Base-by-base conservation (phyloP, 805 yeast species). In the Saccharomyces paradoxus region DNA sequence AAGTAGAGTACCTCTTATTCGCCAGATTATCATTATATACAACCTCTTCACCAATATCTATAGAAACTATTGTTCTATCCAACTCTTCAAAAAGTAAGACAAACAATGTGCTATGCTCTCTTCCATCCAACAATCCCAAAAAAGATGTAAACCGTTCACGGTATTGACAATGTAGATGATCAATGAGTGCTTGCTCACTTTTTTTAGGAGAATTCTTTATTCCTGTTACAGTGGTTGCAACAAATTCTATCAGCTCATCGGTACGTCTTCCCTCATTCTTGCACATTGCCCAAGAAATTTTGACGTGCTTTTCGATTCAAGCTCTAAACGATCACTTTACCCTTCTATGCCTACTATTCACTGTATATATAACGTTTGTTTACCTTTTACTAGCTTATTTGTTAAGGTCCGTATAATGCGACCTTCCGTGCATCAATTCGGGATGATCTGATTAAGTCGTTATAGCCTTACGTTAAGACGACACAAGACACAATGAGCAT, bases 11-110 rank as follows among this genome's bases (percentile, higher is more conserved):
- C 10, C 51, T 49, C 12, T 46, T 17, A 6, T 53, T 17, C 14
- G 55, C 56, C 14, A 55, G 51, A 24, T 59, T 28, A 13, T 60
- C 41, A 10, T 56, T 30, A 2, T 60, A 32, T 10, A 61, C 37
- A 4, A 21, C 14, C 63, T 65, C 46, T 4, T 50, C 46, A 17
- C 26, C 50, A 8, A 41, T 29, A 26, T 49, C n/a, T 8, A 17
- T 37, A 17, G 24, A 7, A 8, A 50, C 29, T 24, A 49, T 66
- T 2, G 54, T 52, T 6, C 56, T 54, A 1, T 48, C 51, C 12
- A 56, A 32, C 26, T 62, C 61, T 6, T 58, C 56, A 13, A 70
- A 53, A 51, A 68, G 65, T 1, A 69, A 14, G 0, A 72, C 60
- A 2, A 65, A 50, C 0, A 70, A 62, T 1, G 61, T 49, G 24